Evolutionary conservation across 2,329 filamentous ascomycete genomes (phyloP).

Genomic region (Helicocarpus griseus): DNA sequence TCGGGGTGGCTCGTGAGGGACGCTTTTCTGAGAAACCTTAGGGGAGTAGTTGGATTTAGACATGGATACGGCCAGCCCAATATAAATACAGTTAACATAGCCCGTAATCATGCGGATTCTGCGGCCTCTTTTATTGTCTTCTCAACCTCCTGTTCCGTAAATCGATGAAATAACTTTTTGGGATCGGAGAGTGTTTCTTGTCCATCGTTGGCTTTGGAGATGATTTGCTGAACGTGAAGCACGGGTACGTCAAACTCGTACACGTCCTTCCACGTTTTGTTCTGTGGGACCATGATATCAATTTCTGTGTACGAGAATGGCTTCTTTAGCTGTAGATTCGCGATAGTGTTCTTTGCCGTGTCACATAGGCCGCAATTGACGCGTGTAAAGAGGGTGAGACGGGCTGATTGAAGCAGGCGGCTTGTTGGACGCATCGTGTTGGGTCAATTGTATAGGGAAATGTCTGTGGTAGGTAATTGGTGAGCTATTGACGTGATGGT

Average conservation of each 20-base stretch:
- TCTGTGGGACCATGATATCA: constrained; percentile 46
- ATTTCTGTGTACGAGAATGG: constrained; percentile 49
- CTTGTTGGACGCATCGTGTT: constrained; percentile 9
- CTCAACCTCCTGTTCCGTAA: constrained; percentile 48
- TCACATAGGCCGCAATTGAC: constrained; percentile 51
- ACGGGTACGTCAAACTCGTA: constrained; percentile 59
- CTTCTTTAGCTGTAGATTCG: constrained; percentile 42
- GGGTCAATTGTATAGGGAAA: neutral
- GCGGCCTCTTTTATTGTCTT: constrained; percentile 43
- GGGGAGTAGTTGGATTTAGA: too few species aligned
- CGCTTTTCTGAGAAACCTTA: too few species aligned
- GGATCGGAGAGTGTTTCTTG: constrained; percentile 48
- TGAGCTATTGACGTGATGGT: neutral
- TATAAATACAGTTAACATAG: constrained; percentile 5
- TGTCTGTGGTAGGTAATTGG: neutral
- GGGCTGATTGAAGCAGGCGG: constrained; percentile 25
- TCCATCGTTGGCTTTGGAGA: constrained; percentile 33
- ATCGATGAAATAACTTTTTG: constrained; percentile 54
- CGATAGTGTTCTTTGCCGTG: constrained; percentile 48
- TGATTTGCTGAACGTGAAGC: constrained; percentile 46
- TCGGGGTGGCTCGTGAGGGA: constrained; percentile 15
- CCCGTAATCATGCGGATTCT: constrained; percentile 9
- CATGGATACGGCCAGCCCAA: neutral
- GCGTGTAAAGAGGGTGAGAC: constrained; percentile 53
- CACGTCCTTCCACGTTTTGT: constrained; percentile 48